Evolutionary conservation across 768 basidiomycete species (phyloP), one percentile per base, ranked within the genome.

Genomic region (Podaxis mareebaensis): DNA sequence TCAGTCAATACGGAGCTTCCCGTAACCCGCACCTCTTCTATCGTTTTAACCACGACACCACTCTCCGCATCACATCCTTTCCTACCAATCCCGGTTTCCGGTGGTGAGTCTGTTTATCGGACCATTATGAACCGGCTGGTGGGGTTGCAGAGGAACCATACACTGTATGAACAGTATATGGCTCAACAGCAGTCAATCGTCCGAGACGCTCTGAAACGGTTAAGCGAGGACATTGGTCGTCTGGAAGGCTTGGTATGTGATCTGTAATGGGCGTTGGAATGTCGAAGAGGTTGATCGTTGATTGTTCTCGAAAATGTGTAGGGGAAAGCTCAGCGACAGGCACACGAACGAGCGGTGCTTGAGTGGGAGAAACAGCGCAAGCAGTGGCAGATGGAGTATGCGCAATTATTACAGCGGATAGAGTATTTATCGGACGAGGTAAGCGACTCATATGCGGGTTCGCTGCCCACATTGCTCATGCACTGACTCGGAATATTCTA

Each of bases 91-190:
- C 42, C 67, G 10, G 33, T 68, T 10, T 66, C 69, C 7, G 81
- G 84, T 12, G 93, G 92, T 24, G 97, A 99, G 73, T 96, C 94
- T 1, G 95, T 99, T 67, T 99, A 97, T 69, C 90, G 95, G 7
- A 93, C 90, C 12, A 99, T 99, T 67, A 96, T 96, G 87, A 96
- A 97, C 68, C 89, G 95, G 6, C 82, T 99, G 11, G 85, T 86
- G 2, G 85, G 86, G 5, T 82, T 99, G 13, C 96, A 99, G 74
- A 83, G 84, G 8, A 97, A 96, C 68, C 91, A 95, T 53, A 93
- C 93, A 0, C 80, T 98, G 3, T 90, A 93, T 49, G 83, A 88
- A 62, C 75, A 87, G 17, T 99, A 97, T 71, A 88, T 97, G 12
- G 95, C 95, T 68, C 94, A 96, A 70, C 96, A 99, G 70, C 91